Conservation (phyloP, 1,284 basidiomycete species). For the Ustilago esculenta region DNA sequence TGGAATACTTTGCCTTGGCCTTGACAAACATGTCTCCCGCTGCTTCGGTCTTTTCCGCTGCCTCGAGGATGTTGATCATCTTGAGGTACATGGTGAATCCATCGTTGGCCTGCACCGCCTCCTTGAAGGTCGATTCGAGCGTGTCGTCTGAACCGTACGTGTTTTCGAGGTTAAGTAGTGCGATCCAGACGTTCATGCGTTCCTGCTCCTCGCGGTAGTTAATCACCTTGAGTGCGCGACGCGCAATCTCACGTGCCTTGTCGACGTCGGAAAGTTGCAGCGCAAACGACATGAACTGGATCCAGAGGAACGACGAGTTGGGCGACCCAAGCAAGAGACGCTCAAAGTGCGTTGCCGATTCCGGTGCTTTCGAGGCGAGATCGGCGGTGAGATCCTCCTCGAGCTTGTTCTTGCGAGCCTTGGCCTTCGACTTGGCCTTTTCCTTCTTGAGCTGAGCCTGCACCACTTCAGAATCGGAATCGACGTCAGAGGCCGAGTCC, state of each 20-base stretch:
- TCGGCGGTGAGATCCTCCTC: slow-evolving; percentile 63
- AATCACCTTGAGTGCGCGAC: slow-evolving; percentile 85
- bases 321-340: slow-evolving; percentile 92
- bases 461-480: slow-evolving; percentile 70
- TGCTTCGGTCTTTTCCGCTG: slow-evolving; percentile 75
- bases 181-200: slow-evolving; percentile 97
- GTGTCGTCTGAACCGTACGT: slow-evolving; percentile 81
- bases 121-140: slow-evolving; percentile 82
- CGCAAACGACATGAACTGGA: slow-evolving; percentile 99
- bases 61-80: slow-evolving; percentile 83
- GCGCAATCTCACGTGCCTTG: slow-evolving; percentile 87
- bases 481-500: slow-evolving; percentile 67
- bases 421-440: slow-evolving; percentile 24
- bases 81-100: slow-evolving; percentile 88
- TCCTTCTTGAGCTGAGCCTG: slow-evolving; percentile 38
- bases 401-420: slow-evolving; percentile 20
- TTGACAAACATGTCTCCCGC: slow-evolving; percentile 57
- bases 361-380: slow-evolving; percentile 71
- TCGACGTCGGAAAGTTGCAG: slow-evolving; percentile 93
- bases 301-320: slow-evolving; percentile 97
- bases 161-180: slow-evolving; percentile 93
- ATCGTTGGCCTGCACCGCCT: slow-evolving; percentile 89
- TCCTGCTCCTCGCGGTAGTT: slow-evolving; percentile 96
- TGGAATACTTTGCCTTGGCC: slow-evolving; percentile 85
- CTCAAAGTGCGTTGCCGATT: slow-evolving; percentile 94